These are phyloP conservation scores for Apophysomyces variabilis DNA, from an alignment of 371 early-diverging fungal genomes.

Conservation along the genomic window DNA sequence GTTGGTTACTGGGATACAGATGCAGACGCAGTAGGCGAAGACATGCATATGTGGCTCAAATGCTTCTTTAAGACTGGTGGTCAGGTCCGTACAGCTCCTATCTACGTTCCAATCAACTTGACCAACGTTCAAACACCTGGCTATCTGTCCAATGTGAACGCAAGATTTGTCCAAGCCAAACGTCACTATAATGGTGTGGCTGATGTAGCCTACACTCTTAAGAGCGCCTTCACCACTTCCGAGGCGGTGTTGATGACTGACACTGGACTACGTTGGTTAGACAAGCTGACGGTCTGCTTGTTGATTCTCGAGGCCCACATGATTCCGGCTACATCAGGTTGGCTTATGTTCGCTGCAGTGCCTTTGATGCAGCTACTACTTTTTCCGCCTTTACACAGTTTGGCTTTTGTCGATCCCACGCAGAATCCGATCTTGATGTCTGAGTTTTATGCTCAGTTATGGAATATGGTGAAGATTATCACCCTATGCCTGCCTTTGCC, in stretches of 20 bases:
- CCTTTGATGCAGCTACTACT: conserved; percentile 56
- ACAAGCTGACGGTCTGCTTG: conserved; percentile 49
- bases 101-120: conserved; percentile 76
- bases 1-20: conserved; percentile 83
- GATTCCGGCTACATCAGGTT: conserved; percentile 58
- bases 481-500: conserved; percentile 54
- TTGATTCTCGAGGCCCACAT: conserved; percentile 59
- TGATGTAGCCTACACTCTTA: conserved; percentile 60
- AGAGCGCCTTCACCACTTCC: conserved; percentile 23
- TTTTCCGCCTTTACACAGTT: conserved; percentile 42
- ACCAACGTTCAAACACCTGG: conserved; percentile 76
- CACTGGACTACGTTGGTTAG: conserved; percentile 29
- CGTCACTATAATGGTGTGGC: conserved; percentile 70
- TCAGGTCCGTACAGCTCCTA: conserved; percentile 64
- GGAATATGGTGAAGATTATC: conserved; percentile 50
- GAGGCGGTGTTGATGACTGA: conserved; percentile 29
- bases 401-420: conserved; percentile 38
- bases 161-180: conserved; percentile 73
- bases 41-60: conserved; percentile 87
- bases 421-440: conserved; percentile 50
- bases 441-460: conserved; percentile 47
- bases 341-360: conserved; percentile 65
- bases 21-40: conserved; percentile 82
- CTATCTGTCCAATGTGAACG: conserved; percentile 57
- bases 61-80: conserved; percentile 79